phyloP scores from a whole-genome alignment of 768 basidiomycete species.

The Boletus barrowsii region DNA sequence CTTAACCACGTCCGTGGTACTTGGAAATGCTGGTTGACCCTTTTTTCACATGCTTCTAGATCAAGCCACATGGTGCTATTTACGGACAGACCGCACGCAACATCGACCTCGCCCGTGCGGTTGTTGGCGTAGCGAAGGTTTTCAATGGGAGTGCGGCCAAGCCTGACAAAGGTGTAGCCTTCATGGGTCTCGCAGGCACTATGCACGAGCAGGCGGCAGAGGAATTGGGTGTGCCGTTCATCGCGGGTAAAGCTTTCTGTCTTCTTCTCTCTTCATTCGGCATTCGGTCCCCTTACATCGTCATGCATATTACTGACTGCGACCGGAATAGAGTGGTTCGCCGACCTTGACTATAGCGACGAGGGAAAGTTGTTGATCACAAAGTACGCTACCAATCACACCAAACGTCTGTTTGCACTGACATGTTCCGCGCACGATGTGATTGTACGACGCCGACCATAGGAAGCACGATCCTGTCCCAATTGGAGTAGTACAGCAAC shows the following conservation, averaged over 20 bases:
- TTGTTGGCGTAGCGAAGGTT: slow-evolving; percentile 49
- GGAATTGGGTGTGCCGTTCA: slow-evolving; percentile 55
- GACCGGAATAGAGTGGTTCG: slow-evolving; percentile 54
- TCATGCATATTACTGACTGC: not conserved
- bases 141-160: slow-evolving; percentile 35
- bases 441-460: not conserved
- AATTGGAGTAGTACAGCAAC: slow-evolving; percentile 37
- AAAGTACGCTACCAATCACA: slow-evolving; percentile 34
- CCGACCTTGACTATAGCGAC: slow-evolving; percentile 57
- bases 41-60: slow-evolving; percentile 27
- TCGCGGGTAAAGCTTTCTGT: slow-evolving; percentile 43
- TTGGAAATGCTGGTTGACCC: not conserved
- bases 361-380: slow-evolving; percentile 61
- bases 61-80: slow-evolving; percentile 61
- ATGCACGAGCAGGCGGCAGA: slow-evolving; percentile 56
- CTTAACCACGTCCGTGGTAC: slow-evolving; percentile 51
- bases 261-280: no score
- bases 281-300: not conserved
- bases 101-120: slow-evolving; percentile 52
- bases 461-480: slow-evolving; percentile 53
- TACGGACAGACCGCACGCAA: slow-evolving; percentile 60
- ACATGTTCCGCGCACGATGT: not conserved
- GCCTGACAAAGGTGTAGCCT: slow-evolving; percentile 38
- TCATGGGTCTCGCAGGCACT: slow-evolving; percentile 64
- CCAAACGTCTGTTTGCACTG: not conserved